These are phyloP conservation scores for Elsinoe necatrix DNA, from an alignment of 2,329 filamentous ascomycete genomes.

Conservation along the genomic window DNA sequence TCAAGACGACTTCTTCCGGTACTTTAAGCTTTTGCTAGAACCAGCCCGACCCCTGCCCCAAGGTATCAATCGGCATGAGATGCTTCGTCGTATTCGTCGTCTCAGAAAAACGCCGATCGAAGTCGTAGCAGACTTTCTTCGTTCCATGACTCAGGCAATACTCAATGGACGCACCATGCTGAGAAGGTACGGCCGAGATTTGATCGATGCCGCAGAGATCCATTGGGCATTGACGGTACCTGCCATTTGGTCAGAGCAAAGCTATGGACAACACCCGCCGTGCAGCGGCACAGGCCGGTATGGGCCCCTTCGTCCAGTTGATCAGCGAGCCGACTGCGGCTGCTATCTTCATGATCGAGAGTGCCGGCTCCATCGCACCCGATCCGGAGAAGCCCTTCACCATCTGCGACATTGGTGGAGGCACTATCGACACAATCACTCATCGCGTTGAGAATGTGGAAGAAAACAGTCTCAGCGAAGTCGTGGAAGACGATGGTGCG, in stretches of 20 bases:
- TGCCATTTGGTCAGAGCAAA: constrained; percentile 74
- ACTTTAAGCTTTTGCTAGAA: constrained; percentile 78
- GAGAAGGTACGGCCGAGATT: no score
- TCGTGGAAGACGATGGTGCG: constrained; percentile 70
- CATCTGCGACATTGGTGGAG: constrained; percentile 50
- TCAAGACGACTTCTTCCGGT: constrained; percentile 66
- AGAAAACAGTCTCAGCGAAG: constrained; percentile 61
- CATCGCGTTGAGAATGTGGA: constrained; percentile 53
- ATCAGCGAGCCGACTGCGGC: constrained; percentile 59
- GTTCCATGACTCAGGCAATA: no score
- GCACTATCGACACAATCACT: constrained; percentile 66
- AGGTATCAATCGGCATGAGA: constrained; percentile 67
- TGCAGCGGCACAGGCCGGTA: constrained; percentile 68
- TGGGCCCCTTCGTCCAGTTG: constrained; percentile 68
- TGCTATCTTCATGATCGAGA: constrained; percentile 59
- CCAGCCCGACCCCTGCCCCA: constrained; percentile 71
- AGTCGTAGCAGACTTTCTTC: constrained; percentile 71
- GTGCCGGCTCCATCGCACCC: constrained; percentile 64
- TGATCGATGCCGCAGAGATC: constrained; percentile 48
- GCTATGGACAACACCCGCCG: constrained; percentile 76
- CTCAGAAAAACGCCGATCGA: constrained; percentile 73
- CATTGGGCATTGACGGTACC: constrained; percentile 73
- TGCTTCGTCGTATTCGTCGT: no score
- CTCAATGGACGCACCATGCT: no score
- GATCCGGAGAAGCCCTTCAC: constrained; percentile 55